These are phyloP conservation scores for Kodamaea laetipori DNA, from an alignment of 805 yeast species.

Conservation along the genomic window DNA sequence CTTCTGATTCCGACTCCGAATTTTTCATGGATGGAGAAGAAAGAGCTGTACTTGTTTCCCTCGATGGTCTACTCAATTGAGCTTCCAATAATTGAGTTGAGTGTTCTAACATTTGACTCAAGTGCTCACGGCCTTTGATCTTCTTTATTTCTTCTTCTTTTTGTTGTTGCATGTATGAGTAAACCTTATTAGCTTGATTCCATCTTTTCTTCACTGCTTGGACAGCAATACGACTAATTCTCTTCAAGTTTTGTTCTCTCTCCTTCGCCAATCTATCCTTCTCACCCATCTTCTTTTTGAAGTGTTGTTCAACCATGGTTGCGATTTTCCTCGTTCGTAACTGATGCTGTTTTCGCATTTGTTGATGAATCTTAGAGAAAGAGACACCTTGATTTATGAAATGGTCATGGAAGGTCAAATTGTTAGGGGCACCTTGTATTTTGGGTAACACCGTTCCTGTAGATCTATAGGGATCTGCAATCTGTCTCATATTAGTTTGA, in stretches of 20 bases:
- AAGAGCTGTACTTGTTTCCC: background rate
- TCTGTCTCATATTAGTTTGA: slow-evolving; percentile 41
- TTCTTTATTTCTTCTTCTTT: slow-evolving; percentile 80
- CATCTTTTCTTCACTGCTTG: slow-evolving; percentile 88
- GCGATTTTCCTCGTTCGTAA: slow-evolving; percentile 74
- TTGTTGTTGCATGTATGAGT: slow-evolving; percentile 67
- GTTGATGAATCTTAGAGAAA: slow-evolving; percentile 69
- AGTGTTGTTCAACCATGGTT: slow-evolving; percentile 81
- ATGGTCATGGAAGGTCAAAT: slow-evolving; percentile 67
- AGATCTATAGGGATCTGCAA: slow-evolving; percentile 48
- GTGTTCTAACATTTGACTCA: slow-evolving; percentile 85
- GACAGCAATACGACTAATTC: slow-evolving; percentile 77
- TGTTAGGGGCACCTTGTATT: slow-evolving; percentile 43
- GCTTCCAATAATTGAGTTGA: slow-evolving; percentile 89
- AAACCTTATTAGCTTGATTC: slow-evolving; percentile 85
- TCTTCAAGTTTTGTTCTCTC: slow-evolving; percentile 66
- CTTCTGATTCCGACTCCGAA: slow-evolving; percentile 25
- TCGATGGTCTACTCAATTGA: slow-evolving; percentile 52
- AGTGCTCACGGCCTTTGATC: slow-evolving; percentile 80
- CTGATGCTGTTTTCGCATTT: slow-evolving; percentile 61
- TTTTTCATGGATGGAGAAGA: slow-evolving; percentile 26
- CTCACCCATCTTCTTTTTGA: slow-evolving; percentile 83
- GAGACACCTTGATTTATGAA: slow-evolving; percentile 73
- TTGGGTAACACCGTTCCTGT: slow-evolving; percentile 44
- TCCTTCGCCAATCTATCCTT: slow-evolving; percentile 79